Base-by-base conservation (phyloP, 768 basidiomycete species). In the Hygrophorus pudorinus region DNA sequence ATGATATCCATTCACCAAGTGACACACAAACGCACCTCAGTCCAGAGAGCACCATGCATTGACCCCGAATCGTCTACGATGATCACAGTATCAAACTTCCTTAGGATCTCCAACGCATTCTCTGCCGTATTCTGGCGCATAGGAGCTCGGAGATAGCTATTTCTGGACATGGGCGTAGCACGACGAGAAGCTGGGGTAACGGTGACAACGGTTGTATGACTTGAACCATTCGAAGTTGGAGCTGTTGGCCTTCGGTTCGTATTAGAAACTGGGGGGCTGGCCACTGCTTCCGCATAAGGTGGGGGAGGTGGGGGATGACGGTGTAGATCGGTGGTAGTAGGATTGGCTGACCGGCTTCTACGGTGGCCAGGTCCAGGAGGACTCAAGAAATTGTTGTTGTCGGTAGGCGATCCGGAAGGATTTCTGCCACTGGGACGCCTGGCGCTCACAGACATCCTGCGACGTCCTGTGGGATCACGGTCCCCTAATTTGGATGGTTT, bases 51-150 rank as follows among this genome's bases (percentile, higher is more conserved):
- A 2, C 66, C 67, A 13, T 51, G 45, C 79, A 81, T 81, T 2
- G 78, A 79, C 5, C 56, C 57, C 3, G 79, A 81, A 55, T 81
- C 79, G 56, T 79, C 77, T 43, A 82, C 64, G 32, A 81, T 55
- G 35, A 81, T 59, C 9, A 79, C 66, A 0, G 78, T 81, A 44
- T 81, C 67, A 48, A 76, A 81, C 42, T 65, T 56, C 24, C 57
- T 50, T 4, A 79, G 55, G 28, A 58, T 64, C 24, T 69, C 55
- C 24, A 65, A 39, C 4, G 54, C 58, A 48, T 64, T 50, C 44
- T 65, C 64, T 21, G 51, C 38, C 11, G 57, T 53, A 31, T 53
- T 48, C 18, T 34, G 36, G 29, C 46, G 41, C 38, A 44, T 44
- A 5, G 49, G 49, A 10, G 49, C 38, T 14, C 49, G 38, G 21